Evolutionary conservation across 1,284 basidiomycete species (phyloP), one percentile per base, ranked within the genome.

Genomic region (Jaminaea rosea): DNA sequence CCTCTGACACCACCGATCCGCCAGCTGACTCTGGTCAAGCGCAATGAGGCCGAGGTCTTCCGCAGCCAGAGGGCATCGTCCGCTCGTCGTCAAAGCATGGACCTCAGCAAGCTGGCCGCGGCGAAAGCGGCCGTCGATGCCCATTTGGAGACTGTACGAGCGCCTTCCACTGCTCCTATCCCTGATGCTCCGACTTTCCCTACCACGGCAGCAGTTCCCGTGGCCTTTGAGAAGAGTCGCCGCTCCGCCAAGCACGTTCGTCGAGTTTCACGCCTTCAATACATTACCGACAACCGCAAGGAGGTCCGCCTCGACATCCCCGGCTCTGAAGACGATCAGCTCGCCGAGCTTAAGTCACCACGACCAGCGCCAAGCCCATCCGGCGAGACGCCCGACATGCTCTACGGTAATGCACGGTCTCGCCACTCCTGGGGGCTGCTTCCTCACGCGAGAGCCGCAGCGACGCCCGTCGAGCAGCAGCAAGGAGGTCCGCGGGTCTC

Each of bases 371-470:
- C 58, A 9, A 62, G 60, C 41, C 60, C 62, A 7, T 56, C 60
- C 4, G 62, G 62, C 13, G 59, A 54, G 46, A 64, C 62, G 19
- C 62, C 62, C 3, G 41, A 49, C 1, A 56, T 64, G 59, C 39
- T 37, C n/a, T 64, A 59, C 26, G 26, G 41, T 4, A 31, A 26
- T 31, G 32, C 50, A 11, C 46, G 26, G 28, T 62, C 28, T 51
- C 57, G 13, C 55, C 55, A n/a, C 46, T 55, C 42, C 55, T 59
- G 37, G 47, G 54, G 23, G 28, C 49, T n/a, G n/a, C n/a, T n/a
- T n/a, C n/a, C n/a, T n/a, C n/a, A n/a, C n/a, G n/a, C n/a, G n/a
- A n/a, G n/a, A n/a, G n/a, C n/a, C n/a, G n/a, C n/a, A n/a, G n/a
- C n/a, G n/a, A n/a, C n/a, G n/a, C n/a, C n/a, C n/a, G n/a, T n/a